These are phyloP conservation scores for Lagerstroemia speciosa DNA, from an alignment of 345 rosid genomes.

Conservation along the genomic window DNA sequence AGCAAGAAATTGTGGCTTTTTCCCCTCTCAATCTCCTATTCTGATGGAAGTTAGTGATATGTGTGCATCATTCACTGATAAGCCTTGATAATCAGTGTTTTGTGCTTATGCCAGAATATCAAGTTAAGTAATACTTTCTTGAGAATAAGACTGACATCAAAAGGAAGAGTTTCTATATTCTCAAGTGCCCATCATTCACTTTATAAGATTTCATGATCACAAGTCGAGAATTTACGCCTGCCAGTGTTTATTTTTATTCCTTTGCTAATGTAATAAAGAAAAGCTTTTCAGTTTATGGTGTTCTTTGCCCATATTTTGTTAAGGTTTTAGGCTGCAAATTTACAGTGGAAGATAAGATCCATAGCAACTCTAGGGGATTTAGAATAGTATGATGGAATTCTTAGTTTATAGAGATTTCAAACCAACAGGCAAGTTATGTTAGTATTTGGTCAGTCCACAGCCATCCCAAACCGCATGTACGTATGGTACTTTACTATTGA, in stretches of 20 bases:
- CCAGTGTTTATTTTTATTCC: neutral
- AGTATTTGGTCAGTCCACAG: too few species aligned
- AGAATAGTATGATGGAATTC: too few species aligned
- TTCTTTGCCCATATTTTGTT: neutral
- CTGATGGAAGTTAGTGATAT: neutral
- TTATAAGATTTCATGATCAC: neutral
- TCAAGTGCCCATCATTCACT: neutral
- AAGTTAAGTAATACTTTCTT: too few species aligned
- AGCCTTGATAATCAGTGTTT: neutral
- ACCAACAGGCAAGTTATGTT: too few species aligned
- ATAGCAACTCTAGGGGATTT: too few species aligned
- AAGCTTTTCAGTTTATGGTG: neutral
- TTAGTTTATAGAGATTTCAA: too few species aligned
- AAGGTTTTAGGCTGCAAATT: neutral
- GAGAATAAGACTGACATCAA: neutral
- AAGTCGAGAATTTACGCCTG: neutral
- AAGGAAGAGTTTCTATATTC: neutral
- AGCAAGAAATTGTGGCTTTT: neutral
- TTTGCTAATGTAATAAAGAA: neutral
- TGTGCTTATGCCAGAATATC: neutral
- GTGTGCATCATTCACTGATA: neutral
- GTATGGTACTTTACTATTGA: neutral
- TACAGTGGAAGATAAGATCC: neutral
- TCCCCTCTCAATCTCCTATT: neutral
- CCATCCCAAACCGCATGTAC: too few species aligned